These are phyloP conservation scores for Zygoascus biomembranicola DNA, from an alignment of 805 yeast species.

Conservation along the genomic window DNA sequence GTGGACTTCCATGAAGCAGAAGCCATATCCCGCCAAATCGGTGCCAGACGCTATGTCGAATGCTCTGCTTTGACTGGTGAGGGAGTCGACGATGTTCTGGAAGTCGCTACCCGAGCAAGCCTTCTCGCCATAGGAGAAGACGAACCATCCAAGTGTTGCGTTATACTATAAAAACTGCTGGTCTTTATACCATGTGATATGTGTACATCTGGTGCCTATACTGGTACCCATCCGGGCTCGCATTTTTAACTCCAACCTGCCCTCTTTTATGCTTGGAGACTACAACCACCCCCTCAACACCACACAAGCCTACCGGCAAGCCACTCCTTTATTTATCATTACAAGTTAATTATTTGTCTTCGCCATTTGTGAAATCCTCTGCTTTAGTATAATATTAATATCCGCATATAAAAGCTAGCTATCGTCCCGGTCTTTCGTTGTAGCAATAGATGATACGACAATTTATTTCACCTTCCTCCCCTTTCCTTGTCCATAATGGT, in stretches of 20 bases:
- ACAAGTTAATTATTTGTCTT: not conserved
- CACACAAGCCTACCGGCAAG: not conserved
- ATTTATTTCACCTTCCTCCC: no score
- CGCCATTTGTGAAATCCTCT: not conserved
- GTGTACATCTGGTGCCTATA: not conserved
- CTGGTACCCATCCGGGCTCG: not conserved
- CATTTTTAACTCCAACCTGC: not conserved
- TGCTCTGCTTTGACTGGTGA: slow-evolving; percentile 91
- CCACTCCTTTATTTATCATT: not conserved
- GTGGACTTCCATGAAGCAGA: slow-evolving; percentile 46
- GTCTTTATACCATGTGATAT: not conserved
- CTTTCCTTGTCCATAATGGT: not conserved
- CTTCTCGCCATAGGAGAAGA: slow-evolving; percentile 33
- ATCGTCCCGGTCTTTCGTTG: not conserved
- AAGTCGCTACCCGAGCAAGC: slow-evolving; percentile 80
- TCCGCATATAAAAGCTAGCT: not conserved
- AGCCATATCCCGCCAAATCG: slow-evolving; percentile 63
- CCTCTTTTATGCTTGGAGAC: not conserved
- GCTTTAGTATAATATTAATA: not conserved
- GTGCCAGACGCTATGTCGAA: slow-evolving; percentile 77
- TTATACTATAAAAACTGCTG: slow-evolving; percentile 11
- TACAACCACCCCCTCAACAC: not conserved
- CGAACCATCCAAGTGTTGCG: slow-evolving; percentile 16
- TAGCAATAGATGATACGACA: not conserved
- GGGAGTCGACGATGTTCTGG: slow-evolving; percentile 91